Conservation (phyloP, 768 basidiomycete genomes). For the Boletus eberwhitei region DNA sequence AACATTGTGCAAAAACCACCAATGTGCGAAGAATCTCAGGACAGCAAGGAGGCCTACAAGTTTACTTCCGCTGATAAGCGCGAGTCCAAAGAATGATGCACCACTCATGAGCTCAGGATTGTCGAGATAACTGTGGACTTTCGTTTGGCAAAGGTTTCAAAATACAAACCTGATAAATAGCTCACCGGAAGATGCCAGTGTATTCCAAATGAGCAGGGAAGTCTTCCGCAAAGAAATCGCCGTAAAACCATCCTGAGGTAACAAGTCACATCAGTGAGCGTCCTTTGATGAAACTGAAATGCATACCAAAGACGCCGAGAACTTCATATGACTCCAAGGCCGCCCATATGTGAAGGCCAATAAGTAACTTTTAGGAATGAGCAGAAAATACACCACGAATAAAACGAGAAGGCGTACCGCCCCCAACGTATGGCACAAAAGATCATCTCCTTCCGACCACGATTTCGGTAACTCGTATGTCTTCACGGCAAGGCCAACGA, state of each 20-base stretch:
- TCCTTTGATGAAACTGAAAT: not conserved
- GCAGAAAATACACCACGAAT: not conserved
- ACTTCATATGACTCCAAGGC: conserved; percentile 89
- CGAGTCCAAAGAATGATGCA: conserved; percentile 91
- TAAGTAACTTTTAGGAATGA: conserved; percentile 55
- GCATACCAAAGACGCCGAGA: conserved; percentile 84
- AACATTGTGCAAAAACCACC: conserved; percentile 93
- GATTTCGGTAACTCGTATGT: conserved; percentile 78
- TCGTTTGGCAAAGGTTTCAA: not conserved
- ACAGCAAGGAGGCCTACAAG: conserved; percentile 85
- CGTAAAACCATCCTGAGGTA: conserved; percentile 90
- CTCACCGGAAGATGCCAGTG: conserved; percentile 92
- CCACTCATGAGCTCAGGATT: conserved; percentile 97
- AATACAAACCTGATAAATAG: not conserved
- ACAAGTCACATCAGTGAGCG: not conserved
- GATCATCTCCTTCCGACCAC: conserved; percentile 85
- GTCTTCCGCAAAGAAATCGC: conserved; percentile 94
- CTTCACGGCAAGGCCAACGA: conserved; percentile 83
- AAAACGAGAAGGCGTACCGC: conserved; percentile 48
- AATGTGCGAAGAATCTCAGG: conserved; percentile 81
- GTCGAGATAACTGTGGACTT: conserved; percentile 67
- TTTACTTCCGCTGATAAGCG: conserved; percentile 88
- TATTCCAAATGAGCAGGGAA: conserved; percentile 90
- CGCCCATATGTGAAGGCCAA: conserved; percentile 90
- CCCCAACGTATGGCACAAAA: conserved; percentile 87